Evolutionary conservation across 2,329 filamentous ascomycete genomes (phyloP).

Genomic region (Teratosphaeria gauchensis): DNA sequence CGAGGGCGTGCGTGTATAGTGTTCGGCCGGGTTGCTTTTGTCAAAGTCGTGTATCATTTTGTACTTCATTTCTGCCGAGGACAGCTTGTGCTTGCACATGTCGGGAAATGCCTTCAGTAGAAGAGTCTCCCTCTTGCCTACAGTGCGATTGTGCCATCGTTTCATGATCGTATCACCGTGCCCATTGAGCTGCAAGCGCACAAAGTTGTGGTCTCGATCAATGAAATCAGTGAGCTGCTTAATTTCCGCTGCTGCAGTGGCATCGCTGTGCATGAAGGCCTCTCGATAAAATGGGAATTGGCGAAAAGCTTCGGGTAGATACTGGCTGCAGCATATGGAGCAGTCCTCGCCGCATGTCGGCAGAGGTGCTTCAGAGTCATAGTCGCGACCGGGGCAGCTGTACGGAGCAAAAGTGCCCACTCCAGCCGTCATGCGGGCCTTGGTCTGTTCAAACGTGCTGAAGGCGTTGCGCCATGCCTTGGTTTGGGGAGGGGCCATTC

Average conservation of each 20-base stretch:
- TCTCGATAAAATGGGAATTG: not conserved
- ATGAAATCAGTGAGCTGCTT: not conserved
- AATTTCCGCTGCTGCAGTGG: not conserved
- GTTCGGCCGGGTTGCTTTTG: not conserved
- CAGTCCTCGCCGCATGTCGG: not conserved
- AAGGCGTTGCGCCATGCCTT: too few relatives aligned
- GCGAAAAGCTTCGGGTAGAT: not conserved
- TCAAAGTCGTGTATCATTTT: not conserved
- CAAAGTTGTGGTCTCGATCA: not conserved
- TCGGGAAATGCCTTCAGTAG: constrained; percentile 7
- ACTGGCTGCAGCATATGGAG: not conserved
- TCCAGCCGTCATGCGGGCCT: too few relatives aligned
- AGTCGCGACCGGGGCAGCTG: not conserved
- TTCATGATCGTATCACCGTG: constrained; percentile 6
- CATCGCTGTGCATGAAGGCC: not conserved
- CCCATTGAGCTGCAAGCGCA: not conserved
- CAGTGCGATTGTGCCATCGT: constrained; percentile 5
- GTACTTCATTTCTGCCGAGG: not conserved
- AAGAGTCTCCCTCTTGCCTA: constrained; percentile 5
- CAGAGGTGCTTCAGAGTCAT: not conserved
- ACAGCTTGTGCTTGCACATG: constrained; percentile 1
- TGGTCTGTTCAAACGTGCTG: too few relatives aligned
- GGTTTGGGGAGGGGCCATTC: too few relatives aligned
- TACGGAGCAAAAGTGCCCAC: not conserved
- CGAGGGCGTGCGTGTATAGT: not conserved